Percentiles rank a stretch among this genome's conserved stretches.
Evolutionary conservation across 1,284 basidiomycete species (phyloP).

Genomic region (Apiotrichum mycotoxinovorans): DNA sequence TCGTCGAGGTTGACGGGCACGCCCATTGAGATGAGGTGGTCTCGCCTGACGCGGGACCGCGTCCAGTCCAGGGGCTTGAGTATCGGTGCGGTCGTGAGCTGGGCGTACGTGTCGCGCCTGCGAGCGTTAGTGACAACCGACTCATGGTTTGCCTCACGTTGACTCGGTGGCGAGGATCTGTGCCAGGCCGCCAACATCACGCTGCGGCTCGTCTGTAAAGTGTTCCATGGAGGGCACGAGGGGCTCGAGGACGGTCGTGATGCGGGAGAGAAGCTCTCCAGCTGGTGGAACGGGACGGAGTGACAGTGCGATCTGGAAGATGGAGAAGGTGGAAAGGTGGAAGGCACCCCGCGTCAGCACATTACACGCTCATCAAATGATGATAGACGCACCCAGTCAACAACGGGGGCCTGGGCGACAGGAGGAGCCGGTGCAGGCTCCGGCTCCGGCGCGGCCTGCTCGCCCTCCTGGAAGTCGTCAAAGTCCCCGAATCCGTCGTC

Average conservation of each 20-base stretch:
- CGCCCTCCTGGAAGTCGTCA: conserved; percentile 60
- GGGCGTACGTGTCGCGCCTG: conserved; percentile 72
- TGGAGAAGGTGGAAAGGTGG: no score
- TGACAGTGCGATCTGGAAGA: conserved; percentile 60
- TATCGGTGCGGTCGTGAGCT: conserved; percentile 52
- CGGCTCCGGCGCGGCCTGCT: conserved; percentile 17
- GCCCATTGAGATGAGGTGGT: conserved; percentile 82
- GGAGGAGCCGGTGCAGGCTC: conserved; percentile 49
- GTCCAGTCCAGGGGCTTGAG: conserved; percentile 83
- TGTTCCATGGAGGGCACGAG: conserved; percentile 54
- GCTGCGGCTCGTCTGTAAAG: conserved; percentile 67
- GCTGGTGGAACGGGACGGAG: conserved; percentile 63
- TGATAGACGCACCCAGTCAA: not conserved
- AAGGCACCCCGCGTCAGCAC: no score
- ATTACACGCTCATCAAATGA: not conserved
- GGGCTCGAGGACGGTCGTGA: conserved; percentile 64
- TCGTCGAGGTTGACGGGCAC: conserved; percentile 92
- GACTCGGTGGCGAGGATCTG: conserved; percentile 66
- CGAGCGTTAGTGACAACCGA: conserved; percentile 19
- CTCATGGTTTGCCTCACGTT: conserved; percentile 55
- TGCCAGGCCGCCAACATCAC: conserved; percentile 71
- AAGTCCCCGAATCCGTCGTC: conserved; percentile 67
- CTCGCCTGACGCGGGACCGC: conserved; percentile 76
- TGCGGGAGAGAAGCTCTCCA: conserved; percentile 59
- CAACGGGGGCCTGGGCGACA: conserved; percentile 38